These are phyloP conservation scores for Pyrenophora teres DNA, from an alignment of 2,329 filamentous ascomycete genomes.

Conservation along the genomic window DNA sequence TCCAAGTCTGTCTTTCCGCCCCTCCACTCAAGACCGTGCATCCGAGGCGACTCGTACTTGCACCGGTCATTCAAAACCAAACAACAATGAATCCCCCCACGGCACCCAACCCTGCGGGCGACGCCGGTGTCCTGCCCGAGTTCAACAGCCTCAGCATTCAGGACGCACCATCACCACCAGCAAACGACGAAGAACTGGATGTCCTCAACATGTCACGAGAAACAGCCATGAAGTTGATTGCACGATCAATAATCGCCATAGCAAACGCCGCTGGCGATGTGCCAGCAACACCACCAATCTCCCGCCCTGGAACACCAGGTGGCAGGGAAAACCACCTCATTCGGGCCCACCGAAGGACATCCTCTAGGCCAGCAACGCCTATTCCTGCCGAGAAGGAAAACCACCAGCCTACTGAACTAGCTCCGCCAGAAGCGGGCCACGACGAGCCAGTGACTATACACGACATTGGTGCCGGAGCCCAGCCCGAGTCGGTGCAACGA, in stretches of 20 bases:
- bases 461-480: slow-evolving; percentile 65
- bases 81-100: slow-evolving; percentile 42
- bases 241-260: slow-evolving; percentile 61
- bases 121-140: slow-evolving; percentile 47
- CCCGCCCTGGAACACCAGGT: slow-evolving; percentile 63
- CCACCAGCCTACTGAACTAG: slow-evolving; percentile 48
- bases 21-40: slow-evolving; percentile 38
- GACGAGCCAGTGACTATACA: slow-evolving; percentile 54
- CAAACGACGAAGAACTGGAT: slow-evolving; percentile 60
- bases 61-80: slow-evolving; percentile 24
- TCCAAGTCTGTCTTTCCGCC: slow-evolving; percentile 40
- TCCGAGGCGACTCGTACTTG: slow-evolving; percentile 35
- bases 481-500: slow-evolving; percentile 77
- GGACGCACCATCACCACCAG: slow-evolving; percentile 47
- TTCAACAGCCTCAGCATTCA: slow-evolving; percentile 40
- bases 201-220: slow-evolving; percentile 74
- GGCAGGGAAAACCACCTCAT: slow-evolving; percentile 34
- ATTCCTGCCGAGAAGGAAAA: slow-evolving; percentile 49
- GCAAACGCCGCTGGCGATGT: slow-evolving; percentile 77
- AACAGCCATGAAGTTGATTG: slow-evolving; percentile 79
- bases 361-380: slow-evolving; percentile 47
- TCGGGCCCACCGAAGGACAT: slow-evolving; percentile 41
- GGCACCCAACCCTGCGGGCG: slow-evolving; percentile 48
- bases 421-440: slow-evolving; percentile 56
- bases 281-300: slow-evolving; percentile 75